Evolutionary conservation across 2,329 filamentous ascomycete species (phyloP), one percentile per base, ranked within the genome.

Genomic region (Chaetomium sp.): DNA sequence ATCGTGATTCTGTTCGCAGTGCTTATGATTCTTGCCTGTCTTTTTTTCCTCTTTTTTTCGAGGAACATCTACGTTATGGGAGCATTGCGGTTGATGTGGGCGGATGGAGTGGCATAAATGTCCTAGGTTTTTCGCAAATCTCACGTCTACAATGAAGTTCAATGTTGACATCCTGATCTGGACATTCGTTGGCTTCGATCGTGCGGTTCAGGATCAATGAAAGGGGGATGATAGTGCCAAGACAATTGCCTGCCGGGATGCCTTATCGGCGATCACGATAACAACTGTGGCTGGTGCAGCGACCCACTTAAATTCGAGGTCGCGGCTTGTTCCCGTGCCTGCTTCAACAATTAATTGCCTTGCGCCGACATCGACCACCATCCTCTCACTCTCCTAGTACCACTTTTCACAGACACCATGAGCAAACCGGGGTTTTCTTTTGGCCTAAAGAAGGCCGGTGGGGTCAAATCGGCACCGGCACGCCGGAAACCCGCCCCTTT

Each of bases 361-460:
- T 36, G 52, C 45, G 45, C 32, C 42, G 48, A 36, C 48, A 46
- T 41, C 40, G 19, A 40, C 34, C n/a, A 38, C 5, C 34, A 8
- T 10, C 27, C 19, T 27, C 19, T 27, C 19, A 27, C 3, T 27
- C 3, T 27, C 19, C 19, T 2, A 27, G 3, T 3, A 2, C 19
- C 3, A 3, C 19, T 27, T 27, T 27, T 27, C 19, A 27, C 19
- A 27, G 3, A 3, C 10, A 49, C 44, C 34, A 79, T 79, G 76
- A 76, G 72, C 67, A 79, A 76, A 57, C 74, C 75, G n/a, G 70
- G 66, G 27, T 63, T 79, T 27, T 73, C 75, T 41, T 78, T 77
- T 62, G 85, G 84, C 50, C 75, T 88, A 49, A 85, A 83, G 65
- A 88, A 86, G 68, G 67, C 76, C 2, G 71, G 70, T 53, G 70